Conservation (phyloP, 192 early-diverging fungal genomes). For the Pilaira anomala region DNA sequence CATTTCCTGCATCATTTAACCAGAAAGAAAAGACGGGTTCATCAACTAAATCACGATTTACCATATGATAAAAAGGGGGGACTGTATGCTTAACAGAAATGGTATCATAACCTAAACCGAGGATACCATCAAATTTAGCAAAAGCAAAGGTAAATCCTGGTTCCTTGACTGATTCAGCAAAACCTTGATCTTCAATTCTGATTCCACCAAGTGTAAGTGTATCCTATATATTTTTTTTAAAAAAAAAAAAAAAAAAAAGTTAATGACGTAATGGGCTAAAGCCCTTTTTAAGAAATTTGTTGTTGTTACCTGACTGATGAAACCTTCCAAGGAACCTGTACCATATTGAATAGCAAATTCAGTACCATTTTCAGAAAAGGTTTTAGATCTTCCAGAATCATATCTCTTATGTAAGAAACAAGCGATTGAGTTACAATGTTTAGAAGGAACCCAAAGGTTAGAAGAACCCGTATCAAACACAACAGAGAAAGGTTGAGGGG, state of each 20-base stretch:
- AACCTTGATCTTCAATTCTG: constrained; percentile 67
- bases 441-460: constrained; percentile 96
- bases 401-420: constrained; percentile 92
- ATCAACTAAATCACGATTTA: constrained; percentile 73
- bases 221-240: constrained; percentile 65
- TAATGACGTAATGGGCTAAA: neutral
- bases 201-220: constrained; percentile 73
- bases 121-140: constrained; percentile 95
- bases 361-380: constrained; percentile 88
- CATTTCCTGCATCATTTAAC: constrained; percentile 70
- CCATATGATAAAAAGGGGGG: constrained; percentile 94
- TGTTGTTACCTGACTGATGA: constrained; percentile 80
- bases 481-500: constrained; percentile 87
- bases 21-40: constrained; percentile 90
- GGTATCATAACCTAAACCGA: constrained; percentile 86
- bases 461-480: constrained; percentile 94
- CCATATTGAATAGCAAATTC: constrained; percentile 95
- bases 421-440: constrained; percentile 89
- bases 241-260: constrained; percentile 7
- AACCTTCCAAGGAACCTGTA: constrained; percentile 89
- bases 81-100: constrained; percentile 87
- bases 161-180: constrained; percentile 96
- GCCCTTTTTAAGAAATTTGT: neutral
- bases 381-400: constrained; percentile 76
- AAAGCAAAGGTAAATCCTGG: constrained; percentile 94